Evolutionary conservation across 371 early-diverging fungal species (phyloP), one percentile per base, ranked within the genome.

Genomic region (Mucor circinelloides): DNA sequence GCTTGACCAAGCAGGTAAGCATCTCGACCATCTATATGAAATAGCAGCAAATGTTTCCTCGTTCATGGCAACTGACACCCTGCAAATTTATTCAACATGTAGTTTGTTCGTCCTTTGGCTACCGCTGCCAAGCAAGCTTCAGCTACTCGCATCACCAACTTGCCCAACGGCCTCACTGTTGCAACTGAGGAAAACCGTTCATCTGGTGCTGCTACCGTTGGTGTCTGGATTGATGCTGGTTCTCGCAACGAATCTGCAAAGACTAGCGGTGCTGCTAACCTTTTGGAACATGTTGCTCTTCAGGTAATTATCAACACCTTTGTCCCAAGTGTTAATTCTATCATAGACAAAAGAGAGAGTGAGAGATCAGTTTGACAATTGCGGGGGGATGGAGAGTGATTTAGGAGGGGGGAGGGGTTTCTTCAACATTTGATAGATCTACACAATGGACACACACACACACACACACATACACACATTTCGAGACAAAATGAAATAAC

Each of bases 221-320:
- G 98, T 71, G 91, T 98, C 34, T 97, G 95, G 95, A 95, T 97
- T 68, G 93, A 94, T 84, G 94, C 97, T 54, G 98, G 98, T 63
- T 92, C 93, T 71, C 89, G 97, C 66, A 90, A 89, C 72, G 98
- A 98, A 81, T 88, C 76, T 63, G 92, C 91, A 83, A 64, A 64
- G 28, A 67, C 60, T 40, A 96, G 96, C 71, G 98, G 98, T 50
- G 86, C 90, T 52, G 98, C 98, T 60, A 95, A 95, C 87, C 95
- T 98, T 69, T 82, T 98, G 54, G 98, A 97, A 82, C 97, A 97
- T 82, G 91, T 97, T 94, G 91, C 95, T 28, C 95, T 96, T 88
- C 96, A 98, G 94, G 96, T 94, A 84, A 66, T 56, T 19, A 36
- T 48, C 23, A n/a, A n/a, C 21, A 8, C 17, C 9, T 48, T 48